Base-by-base conservation (phyloP, 768 basidiomycete genomes). In the Suillus luteus region DNA sequence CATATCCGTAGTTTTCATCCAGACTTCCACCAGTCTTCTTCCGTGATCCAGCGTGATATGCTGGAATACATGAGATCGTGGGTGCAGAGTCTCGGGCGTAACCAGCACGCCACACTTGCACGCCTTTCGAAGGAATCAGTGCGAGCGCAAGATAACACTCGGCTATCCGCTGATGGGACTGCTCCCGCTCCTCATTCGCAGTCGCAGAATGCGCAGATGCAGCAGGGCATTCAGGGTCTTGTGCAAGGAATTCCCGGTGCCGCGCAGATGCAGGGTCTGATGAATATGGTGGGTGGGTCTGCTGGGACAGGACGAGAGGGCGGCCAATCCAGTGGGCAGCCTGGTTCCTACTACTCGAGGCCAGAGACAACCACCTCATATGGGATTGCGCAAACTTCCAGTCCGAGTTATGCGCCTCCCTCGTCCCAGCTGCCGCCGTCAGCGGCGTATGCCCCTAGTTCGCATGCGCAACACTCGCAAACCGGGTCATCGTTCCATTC, bases 41-140 rank as follows among this genome's bases (percentile, higher is more conserved):
- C 88, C 1, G 81, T 82, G 64, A 79, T 93, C 38, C 92, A 94
- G 73, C 81, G 84, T 61, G 86, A 91, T 68, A 93, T 95, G 92
- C 72, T 92, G 64, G 83, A 84, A 64, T 85, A 80, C 68, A 83
- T 94, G 85, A 77, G 75, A 46, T 76, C 73, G 48, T 93, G 91
- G 91, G 78, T 86, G 44, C 71, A 82, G 55, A 76, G 76, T 9
- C 82, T 88, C 14, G 83, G 85, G 5, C 59, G 75, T 15, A 78
- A 79, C 62, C 81, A 85, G 65, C 71, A 79, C 35, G 80, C 82
- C 31, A 76, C 85, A 43, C 69, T 94, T 44, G 73, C 77, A 35
- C 85, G 88, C 27, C 82, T 93, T 33, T 76, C 78, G 22, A 91
- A 90, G 72, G 79, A 88, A 12, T 74, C 86, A 0, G 90, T 94